Percentiles rank a stretch among this genome's conserved stretches.
Evolutionary conservation across 2,329 filamentous ascomycete genomes (phyloP).

Genomic region (Pseudocercospora musae): DNA sequence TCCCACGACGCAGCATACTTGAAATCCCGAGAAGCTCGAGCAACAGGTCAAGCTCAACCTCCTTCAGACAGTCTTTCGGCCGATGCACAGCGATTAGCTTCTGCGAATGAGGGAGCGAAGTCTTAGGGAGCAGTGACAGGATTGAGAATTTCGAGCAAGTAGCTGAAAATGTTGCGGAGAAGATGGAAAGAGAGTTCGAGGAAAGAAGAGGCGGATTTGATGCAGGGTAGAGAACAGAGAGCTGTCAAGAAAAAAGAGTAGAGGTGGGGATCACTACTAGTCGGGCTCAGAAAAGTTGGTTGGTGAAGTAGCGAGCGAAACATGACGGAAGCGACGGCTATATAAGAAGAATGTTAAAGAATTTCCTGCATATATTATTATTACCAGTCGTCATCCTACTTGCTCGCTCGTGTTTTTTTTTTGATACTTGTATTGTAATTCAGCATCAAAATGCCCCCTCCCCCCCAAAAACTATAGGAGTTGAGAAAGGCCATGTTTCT

Average conservation of each 20-base stretch:
- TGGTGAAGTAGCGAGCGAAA: conserved; percentile 20
- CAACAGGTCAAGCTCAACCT: conserved; percentile 27
- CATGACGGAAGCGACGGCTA: no score
- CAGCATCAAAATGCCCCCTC: no score
- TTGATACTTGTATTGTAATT: no score
- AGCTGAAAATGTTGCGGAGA: conserved; percentile 31
- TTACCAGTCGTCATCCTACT: no score
- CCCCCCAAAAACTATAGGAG: no score
- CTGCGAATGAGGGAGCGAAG: conserved; percentile 32
- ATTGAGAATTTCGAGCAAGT: conserved; percentile 34
- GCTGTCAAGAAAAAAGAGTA: conserved; percentile 34
- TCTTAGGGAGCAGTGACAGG: no score
- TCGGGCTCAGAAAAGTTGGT: conserved; percentile 33
- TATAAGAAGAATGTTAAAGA: no score
- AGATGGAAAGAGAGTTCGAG: conserved; percentile 36
- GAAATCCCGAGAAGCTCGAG: conserved; percentile 42
- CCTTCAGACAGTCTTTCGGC: conserved; percentile 36
- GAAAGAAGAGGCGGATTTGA: conserved; percentile 33
- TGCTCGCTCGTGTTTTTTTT: no score
- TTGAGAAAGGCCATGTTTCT: no score
- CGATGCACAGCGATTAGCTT: conserved; percentile 40
- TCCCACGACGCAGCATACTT: conserved; percentile 40
- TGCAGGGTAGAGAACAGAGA: conserved; percentile 34
- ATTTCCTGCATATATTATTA: no score
- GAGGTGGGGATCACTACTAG: conserved; percentile 35